Evolutionary conservation across 371 early-diverging fungal genomes (phyloP).

Genomic region (Mycotypha africana): DNA sequence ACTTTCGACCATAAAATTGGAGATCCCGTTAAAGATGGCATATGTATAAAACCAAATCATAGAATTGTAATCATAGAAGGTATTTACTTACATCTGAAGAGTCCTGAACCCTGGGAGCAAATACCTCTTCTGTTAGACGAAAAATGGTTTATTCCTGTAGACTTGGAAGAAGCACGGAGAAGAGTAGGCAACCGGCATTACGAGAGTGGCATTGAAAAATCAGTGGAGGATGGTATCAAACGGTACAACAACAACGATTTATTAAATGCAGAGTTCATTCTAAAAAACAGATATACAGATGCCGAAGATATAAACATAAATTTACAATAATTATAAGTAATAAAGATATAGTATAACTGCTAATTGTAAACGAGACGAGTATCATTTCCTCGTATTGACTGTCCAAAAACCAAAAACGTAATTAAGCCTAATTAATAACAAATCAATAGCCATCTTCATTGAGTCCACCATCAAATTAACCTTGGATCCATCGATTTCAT

Average conservation of each 20-base stretch:
- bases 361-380: background rate
- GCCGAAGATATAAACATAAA: background rate
- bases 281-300: background rate
- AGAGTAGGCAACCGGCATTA: background rate
- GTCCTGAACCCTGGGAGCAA: slow-evolving; percentile 27
- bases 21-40: slow-evolving; percentile 30
- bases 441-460: slow-evolving; percentile 84
- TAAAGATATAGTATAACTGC: background rate
- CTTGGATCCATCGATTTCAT: slow-evolving; percentile 93
- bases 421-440: slow-evolving; percentile 81
- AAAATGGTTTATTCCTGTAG: slow-evolving; percentile 26
- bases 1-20: slow-evolving; percentile 34
- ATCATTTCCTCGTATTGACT: slow-evolving; percentile 13
- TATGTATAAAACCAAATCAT: slow-evolving; percentile 24
- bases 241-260: background rate
- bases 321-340: background rate
- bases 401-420: slow-evolving; percentile 84
- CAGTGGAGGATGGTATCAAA: background rate
- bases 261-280: background rate
- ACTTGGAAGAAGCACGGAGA: background rate
- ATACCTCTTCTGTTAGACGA: slow-evolving; percentile 22
- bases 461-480: slow-evolving; percentile 84
- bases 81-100: slow-evolving; percentile 29
- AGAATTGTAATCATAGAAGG: slow-evolving; percentile 44
- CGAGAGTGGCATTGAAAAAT: background rate